Evolutionary conservation across 306 rosid species (phyloP).

Genomic region (Lathyrus oleraceus): DNA sequence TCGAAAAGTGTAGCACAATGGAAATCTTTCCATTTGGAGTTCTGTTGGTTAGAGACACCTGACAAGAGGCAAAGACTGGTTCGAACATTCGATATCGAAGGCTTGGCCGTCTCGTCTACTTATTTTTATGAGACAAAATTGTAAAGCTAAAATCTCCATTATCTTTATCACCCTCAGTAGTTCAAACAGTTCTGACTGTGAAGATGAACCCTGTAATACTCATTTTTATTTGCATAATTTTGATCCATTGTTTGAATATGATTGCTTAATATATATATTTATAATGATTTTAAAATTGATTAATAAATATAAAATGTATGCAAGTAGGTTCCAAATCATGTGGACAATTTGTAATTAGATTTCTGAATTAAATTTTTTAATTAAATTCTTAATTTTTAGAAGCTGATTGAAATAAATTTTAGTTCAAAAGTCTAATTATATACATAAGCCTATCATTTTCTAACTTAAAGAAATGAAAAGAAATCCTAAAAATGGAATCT

Average conservation of each 20-base stretch:
- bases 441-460: too few species aligned
- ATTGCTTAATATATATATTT: neutral
- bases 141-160: slow-evolving; percentile 46
- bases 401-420: too few species aligned
- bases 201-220: slow-evolving; percentile 5
- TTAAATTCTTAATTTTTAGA: too few species aligned
- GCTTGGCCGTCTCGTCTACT: slow-evolving; percentile 93
- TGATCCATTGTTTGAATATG: slow-evolving; percentile 22
- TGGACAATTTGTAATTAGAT: too few species aligned
- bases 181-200: neutral
- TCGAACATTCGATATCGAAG: slow-evolving; percentile 85
- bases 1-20: slow-evolving; percentile 72
- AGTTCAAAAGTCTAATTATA: too few species aligned
- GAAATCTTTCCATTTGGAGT: slow-evolving; percentile 85
- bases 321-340: too few species aligned
- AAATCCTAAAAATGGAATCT: too few species aligned
- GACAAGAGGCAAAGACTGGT: slow-evolving; percentile 82
- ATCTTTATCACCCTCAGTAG: neutral
- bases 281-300: too few species aligned
- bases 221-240: neutral
- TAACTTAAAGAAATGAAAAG: too few species aligned
- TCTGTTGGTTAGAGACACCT: slow-evolving; percentile 87
- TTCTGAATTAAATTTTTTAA: too few species aligned
- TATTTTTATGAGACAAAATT: slow-evolving; percentile 67
- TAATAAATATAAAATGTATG: too few species aligned